Evolutionary conservation across 1,284 basidiomycete species (phyloP), one percentile per base, ranked within the genome.

Genomic region (Vanrija sp.): DNA sequence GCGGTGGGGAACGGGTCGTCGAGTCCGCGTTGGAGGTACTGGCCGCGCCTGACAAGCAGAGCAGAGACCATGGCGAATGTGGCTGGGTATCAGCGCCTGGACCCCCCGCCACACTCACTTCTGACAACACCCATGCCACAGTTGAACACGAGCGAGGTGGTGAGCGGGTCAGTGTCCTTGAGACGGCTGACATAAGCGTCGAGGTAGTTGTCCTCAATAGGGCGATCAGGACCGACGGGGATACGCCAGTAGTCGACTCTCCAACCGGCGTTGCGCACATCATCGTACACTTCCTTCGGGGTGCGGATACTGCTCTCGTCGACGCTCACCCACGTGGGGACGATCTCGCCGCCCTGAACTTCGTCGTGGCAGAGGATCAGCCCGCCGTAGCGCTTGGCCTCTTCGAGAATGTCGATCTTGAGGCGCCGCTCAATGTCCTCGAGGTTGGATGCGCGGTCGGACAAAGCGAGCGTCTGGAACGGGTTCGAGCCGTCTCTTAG

Each of bases 11-110:
- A 95, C 0, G 91, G 91, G 68, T 96, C 94, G 3, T 83, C 81
- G 50, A 87, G 75, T 0, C 89, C 91, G 19, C 82, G 79, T 16
- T 83, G 77, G n/a, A 97, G 82, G 42, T 94, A 79, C 74, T 97
- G 92, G 67, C 87, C 89, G 28, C 95, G 80, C 28, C 96, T 82
- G 1, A 98, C 82, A 23, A 99, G 82, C 59, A 89, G 85, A 1
- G 95, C 94, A 2, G 94, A 91, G 15, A 89, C 85, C 96, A 98
- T 98, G 6, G 91, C 95, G 72, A 98, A 98, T 0, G 95, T 97
- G 3, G 95, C 76, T 78, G 51, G 23, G 14, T 15, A 43, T 25
- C 14, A 46, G 18, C 9, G 28, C 38, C 44, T 43, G 23, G 3
- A 6, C 23, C 14, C 14, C 39, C 9, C 16, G 18, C 14, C 23